A percentile compares a stretch with the other conserved stretches of the same genome.
These are phyloP conservation scores for Crucibulum cyathiforme DNA, from an alignment of 1,284 basidiomycete species.

Conservation along the genomic window DNA sequence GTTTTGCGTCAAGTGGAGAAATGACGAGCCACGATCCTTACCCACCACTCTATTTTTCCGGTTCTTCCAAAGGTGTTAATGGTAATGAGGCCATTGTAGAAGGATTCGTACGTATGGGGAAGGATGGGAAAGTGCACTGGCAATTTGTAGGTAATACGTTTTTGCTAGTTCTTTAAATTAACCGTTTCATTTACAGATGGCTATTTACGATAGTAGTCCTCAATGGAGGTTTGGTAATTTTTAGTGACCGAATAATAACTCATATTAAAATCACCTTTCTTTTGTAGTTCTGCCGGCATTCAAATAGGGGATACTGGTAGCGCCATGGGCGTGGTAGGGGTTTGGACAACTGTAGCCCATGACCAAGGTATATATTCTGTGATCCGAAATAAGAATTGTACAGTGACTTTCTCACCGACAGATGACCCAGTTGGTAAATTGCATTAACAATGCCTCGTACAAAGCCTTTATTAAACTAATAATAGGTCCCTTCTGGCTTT, in stretches of 20 bases:
- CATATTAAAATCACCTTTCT: slow-evolving; percentile 1
- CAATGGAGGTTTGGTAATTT: slow-evolving; percentile 61
- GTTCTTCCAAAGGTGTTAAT: slow-evolving; percentile 51
- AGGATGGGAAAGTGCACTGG: slow-evolving; percentile 64
- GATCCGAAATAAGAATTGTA: neutral
- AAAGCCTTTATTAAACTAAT: slow-evolving; percentile 1
- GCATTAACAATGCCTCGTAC: neutral
- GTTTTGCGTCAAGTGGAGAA: slow-evolving; percentile 7
- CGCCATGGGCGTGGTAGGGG: slow-evolving; percentile 66
- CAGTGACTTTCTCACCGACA: slow-evolving; percentile 23
- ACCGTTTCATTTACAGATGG: slow-evolving; percentile 43
- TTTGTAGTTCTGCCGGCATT: slow-evolving; percentile 59
- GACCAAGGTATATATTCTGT: slow-evolving; percentile 51
- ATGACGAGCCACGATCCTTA: slow-evolving; percentile 11
- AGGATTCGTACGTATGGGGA: slow-evolving; percentile 61
- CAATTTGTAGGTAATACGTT: slow-evolving; percentile 56
- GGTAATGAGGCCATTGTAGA: slow-evolving; percentile 55
- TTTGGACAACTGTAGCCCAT: slow-evolving; percentile 68
- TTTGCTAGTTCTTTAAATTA: neutral
- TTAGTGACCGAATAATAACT: neutral
- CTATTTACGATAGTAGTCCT: slow-evolving; percentile 51
- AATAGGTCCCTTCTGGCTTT: slow-evolving; percentile 68
- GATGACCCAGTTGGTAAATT: slow-evolving; percentile 66
- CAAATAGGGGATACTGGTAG: slow-evolving; percentile 69
- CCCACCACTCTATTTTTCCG: slow-evolving; percentile 61